Evolutionary conservation across 495 filamentous ascomycete species (phyloP).

Genomic region (Neurospora sp.): DNA sequence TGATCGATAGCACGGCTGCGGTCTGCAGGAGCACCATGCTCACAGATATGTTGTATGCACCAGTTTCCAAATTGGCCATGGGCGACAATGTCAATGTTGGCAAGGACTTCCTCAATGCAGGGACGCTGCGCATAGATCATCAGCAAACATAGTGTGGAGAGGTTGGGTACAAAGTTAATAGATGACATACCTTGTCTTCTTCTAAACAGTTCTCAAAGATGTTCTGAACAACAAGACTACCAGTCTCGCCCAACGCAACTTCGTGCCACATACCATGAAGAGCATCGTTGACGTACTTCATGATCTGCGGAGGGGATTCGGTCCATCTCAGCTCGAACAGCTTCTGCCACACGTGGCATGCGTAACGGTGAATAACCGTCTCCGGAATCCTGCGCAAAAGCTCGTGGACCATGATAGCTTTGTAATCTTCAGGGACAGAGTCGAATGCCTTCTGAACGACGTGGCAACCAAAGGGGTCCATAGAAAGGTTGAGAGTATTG

Average conservation of each 20-base stretch:
- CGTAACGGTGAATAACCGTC: constrained; percentile 96
- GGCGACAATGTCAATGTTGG: constrained; percentile 86
- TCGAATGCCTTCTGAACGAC: constrained; percentile 98
- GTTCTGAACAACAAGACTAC: constrained; percentile 95
- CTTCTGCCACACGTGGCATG: constrained; percentile 99
- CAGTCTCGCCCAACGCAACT: constrained; percentile 91
- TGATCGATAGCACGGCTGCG: constrained; percentile 90
- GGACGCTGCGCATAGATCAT: constrained; percentile 57
- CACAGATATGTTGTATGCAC: constrained; percentile 99
- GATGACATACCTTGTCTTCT: constrained; percentile 75
- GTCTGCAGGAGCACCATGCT: constrained; percentile 86
- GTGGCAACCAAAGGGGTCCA: constrained; percentile 98
- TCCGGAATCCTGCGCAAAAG: constrained; percentile 91
- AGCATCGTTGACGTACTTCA: constrained; percentile 96
- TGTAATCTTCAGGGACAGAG: constrained; percentile 93
- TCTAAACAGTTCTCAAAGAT: constrained; percentile 99
- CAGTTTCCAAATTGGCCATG: constrained; percentile 99
- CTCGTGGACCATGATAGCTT: constrained; percentile 96
- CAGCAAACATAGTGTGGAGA: constrained; percentile 5
- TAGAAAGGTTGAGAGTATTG: constrained; percentile 86
- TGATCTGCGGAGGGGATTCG: constrained; percentile 90
- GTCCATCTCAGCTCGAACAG: constrained; percentile 97
- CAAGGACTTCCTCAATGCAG: constrained; percentile 91
- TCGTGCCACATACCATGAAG: constrained; percentile 98
- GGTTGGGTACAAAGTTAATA: background rate